Base-by-base conservation (phyloP, 345 rosid genomes). In the Camelina laxa region DNA sequence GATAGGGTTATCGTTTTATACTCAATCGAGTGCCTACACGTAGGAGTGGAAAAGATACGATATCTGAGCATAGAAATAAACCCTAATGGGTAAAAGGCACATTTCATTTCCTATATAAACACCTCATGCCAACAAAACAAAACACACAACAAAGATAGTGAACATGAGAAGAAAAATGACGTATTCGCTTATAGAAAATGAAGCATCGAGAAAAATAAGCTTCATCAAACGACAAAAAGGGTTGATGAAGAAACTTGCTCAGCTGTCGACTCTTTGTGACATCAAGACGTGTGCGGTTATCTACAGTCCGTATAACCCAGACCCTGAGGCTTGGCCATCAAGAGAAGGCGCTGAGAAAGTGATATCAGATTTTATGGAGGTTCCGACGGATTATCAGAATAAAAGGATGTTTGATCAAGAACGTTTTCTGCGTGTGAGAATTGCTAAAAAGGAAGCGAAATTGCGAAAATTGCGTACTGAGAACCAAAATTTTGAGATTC, bases 151-250 rank as follows among this genome's bases (percentile, higher is more conserved):
- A 36, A 63, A 73, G 4, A 73, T 2, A 60, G 9, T 15, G 0
- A 57, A n/a, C 2, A 50, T 13, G 42, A 19, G 2, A 33, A 62
- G 11, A 21, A 62, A 30, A 2, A 3, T 21, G 12, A 36, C 2
- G 41, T 9, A 36, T 21, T 19, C 36, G 1, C 27, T 73, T 4
- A 54, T 73, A 31, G 14, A 42, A 19, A 0, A 65, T 16, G 13
- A n/a, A 11, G 1, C 41, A 20, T 0, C 39, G 14, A 74, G 73
- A 22, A 74, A 6, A 21, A 0, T 6, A 58, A 8, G 54, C 2
- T 67, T 58, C 45, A 58, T 9, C 3, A 67, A 74, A 44, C 67
- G 78, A 17, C 47, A 38, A 21, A n/a, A 1, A 19, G 73, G 60
- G 2, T 0, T 66, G 0, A 6, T 36, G 22, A 58, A 74, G 60